A percentile compares a stretch with the other conserved stretches of the same genome.
Conservation (phyloP, 495 filamentous ascomycete genomes). For the Aspergillus biplanus region DNA sequence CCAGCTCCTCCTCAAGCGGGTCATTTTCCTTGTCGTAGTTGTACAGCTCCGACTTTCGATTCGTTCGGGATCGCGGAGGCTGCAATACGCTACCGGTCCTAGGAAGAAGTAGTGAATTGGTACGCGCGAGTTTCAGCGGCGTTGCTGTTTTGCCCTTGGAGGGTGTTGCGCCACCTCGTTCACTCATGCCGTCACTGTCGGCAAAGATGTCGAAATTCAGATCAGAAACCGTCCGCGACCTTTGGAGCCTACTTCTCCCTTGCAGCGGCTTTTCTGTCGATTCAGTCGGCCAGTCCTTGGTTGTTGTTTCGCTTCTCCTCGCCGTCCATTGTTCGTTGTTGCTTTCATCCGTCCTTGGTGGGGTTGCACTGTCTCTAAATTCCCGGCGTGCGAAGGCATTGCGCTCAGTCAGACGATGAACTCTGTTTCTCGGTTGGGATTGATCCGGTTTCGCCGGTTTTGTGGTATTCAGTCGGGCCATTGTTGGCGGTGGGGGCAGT, state of each 20-base stretch:
- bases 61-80: constrained; percentile 28
- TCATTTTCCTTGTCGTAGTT: constrained; percentile 53
- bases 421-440: constrained; percentile 1
- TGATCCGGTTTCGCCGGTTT: constrained; percentile 17
- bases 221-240: constrained; percentile 24
- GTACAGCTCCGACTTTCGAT: constrained; percentile 34
- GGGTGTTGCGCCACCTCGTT: constrained; percentile 20
- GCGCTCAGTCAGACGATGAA: constrained; percentile 5
- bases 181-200: constrained; percentile 31
- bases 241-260: constrained; percentile 17
- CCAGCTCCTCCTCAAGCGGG: constrained; percentile 31
- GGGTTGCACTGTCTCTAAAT: constrained; percentile 7
- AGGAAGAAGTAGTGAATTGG: constrained; percentile 43
- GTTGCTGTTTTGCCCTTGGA: constrained; percentile 30
- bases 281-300: constrained; percentile 4
- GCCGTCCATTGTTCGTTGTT: constrained; percentile 16
- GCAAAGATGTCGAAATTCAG: constrained; percentile 39
- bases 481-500: constrained; percentile 1
- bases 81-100: constrained; percentile 19
- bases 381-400: constrained; percentile 9
- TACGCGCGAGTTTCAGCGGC: constrained; percentile 35
- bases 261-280: constrained; percentile 16
- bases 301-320: constrained; percentile 9
- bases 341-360: constrained; percentile 12
- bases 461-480: constrained; percentile 31